A percentile compares a stretch with the other conserved stretches of the same genome.
Conservation (phyloP, 495 filamentous ascomycete genomes). For the Penicillium argentinense region DNA sequence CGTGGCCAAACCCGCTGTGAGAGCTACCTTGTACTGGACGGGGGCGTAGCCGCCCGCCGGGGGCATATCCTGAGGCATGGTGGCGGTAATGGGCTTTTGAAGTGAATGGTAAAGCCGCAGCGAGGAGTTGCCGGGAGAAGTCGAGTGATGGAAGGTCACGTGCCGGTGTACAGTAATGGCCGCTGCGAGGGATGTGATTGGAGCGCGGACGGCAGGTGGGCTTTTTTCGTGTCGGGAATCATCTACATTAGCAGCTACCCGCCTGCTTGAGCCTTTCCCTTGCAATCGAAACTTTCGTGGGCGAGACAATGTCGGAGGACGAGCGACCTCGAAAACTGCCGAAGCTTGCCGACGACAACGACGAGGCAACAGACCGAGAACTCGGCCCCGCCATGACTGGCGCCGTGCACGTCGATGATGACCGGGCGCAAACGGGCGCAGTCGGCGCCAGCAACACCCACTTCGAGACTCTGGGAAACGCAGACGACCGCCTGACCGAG, state of each 20-base stretch:
- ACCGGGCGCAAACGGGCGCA: constrained; percentile 6
- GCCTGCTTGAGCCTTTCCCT: no score
- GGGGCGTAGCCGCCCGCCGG: constrained; percentile 90
- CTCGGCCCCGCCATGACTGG: constrained; percentile 36
- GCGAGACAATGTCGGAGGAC: constrained; percentile 48
- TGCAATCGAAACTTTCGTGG: no score
- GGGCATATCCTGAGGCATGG: constrained; percentile 80
- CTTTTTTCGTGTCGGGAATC: constrained; percentile 17
- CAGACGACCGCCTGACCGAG: neutral
- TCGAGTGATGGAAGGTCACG: constrained; percentile 39
- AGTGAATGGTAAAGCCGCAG: constrained; percentile 10
- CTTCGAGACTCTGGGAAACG: constrained; percentile 4
- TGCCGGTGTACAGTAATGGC: constrained; percentile 35
- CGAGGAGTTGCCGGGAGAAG: constrained; percentile 36
- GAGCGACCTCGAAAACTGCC: constrained; percentile 53
- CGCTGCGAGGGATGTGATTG: constrained; percentile 33
- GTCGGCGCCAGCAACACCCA: constrained; percentile 6
- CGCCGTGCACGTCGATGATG: constrained; percentile 20
- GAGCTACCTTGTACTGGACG: constrained; percentile 88
- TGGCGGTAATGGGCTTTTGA: constrained; percentile 31
- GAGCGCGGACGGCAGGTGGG: constrained; percentile 14
- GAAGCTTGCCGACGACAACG: constrained; percentile 45
- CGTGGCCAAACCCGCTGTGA: constrained; percentile 9
- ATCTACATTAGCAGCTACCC: no score
- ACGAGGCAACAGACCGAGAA: constrained; percentile 14